These are phyloP conservation scores for Pyracantha coccinea DNA, from an alignment of 331 rosid species.

Conservation along the genomic window DNA sequence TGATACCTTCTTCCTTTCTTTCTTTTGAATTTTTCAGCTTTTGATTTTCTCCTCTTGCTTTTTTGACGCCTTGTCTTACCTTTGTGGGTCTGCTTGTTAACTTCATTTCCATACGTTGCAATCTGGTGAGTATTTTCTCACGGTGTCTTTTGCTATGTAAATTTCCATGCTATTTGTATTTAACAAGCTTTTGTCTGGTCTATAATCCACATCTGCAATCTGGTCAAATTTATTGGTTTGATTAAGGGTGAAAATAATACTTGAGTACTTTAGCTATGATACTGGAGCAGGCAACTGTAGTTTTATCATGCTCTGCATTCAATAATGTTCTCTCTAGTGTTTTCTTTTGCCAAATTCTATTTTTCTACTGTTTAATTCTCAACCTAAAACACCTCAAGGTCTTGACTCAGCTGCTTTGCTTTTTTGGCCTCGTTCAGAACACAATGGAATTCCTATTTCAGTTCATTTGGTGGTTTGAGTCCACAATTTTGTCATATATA, in stretches of 20 bases:
- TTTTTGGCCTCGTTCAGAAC: not conserved
- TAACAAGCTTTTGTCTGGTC: not conserved
- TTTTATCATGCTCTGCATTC: not conserved
- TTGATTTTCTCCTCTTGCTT: not conserved
- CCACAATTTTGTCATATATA: no score
- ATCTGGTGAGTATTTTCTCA: not conserved
- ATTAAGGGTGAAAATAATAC: not conserved
- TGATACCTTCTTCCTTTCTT: constrained; percentile 7
- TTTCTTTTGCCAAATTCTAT: not conserved
- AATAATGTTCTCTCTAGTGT: not conserved
- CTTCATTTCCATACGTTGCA: not conserved
- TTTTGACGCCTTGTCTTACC: not conserved
- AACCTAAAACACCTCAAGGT: not conserved
- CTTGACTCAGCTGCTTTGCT: not conserved
- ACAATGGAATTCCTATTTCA: not conserved
- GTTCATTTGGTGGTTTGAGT: not conserved
- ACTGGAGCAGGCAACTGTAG: not conserved
- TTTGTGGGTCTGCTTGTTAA: not conserved
- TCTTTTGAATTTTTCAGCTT: not conserved
- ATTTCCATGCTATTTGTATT: not conserved
- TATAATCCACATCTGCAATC: not conserved
- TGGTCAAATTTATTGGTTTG: not conserved
- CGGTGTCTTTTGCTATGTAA: not conserved
- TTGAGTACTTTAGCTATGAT: not conserved
- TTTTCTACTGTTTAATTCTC: not conserved